Evolutionary conservation across 192 early-diverging fungal genomes (phyloP).

Genomic region (Cladochytrium replicatum): DNA sequence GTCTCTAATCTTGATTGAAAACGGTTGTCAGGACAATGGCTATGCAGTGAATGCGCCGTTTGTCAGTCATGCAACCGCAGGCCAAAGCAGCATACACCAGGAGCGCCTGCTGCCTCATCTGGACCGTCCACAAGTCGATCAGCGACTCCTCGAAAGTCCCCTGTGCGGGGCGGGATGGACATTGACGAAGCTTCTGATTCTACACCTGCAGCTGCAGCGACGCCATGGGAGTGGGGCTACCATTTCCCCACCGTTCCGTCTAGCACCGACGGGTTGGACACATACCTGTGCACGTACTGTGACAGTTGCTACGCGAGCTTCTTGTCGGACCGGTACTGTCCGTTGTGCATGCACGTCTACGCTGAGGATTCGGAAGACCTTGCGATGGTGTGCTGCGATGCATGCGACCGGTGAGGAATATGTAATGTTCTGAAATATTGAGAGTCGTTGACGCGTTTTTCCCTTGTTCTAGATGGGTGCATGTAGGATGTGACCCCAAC

Average conservation of each 20-base stretch:
- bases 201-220: neutral
- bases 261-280: too few species aligned
- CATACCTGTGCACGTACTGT: conserved; percentile 39
- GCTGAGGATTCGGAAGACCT: conserved; percentile 30
- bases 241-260: too few species aligned
- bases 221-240: too few species aligned
- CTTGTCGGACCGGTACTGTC: conserved; percentile 27
- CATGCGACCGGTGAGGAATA: conserved; percentile 28
- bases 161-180: neutral
- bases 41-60: conserved; percentile 30
- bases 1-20: neutral
- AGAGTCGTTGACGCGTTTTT: conserved; percentile 10
- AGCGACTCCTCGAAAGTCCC: too few species aligned
- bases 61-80: conserved; percentile 25
- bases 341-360: conserved; percentile 36
- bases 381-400: conserved; percentile 42
- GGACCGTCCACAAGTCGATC: too few species aligned
- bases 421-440: conserved; percentile 6
- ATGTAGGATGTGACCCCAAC: conserved; percentile 40
- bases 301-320: conserved; percentile 26
- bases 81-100: neutral
- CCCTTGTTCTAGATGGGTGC: conserved; percentile 35
- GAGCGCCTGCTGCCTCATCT: neutral
- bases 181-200: neutral
- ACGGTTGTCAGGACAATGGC: conserved; percentile 25